phyloP scores from a whole-genome alignment of 768 basidiomycete genomes.

The Tulasnella sp. region DNA sequence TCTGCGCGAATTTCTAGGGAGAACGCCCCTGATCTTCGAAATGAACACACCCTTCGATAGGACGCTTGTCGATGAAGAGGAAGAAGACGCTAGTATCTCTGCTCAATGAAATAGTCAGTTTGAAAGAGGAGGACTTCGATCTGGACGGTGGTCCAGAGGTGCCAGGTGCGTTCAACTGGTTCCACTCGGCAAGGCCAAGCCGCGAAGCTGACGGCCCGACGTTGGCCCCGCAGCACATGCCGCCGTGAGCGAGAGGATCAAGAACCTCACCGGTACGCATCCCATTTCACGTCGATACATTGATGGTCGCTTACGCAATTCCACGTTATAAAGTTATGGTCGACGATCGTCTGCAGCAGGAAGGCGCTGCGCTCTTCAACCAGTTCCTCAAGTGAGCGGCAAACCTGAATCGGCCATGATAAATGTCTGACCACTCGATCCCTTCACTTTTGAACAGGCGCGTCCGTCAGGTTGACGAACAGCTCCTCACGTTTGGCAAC shows the following conservation, averaged over 20 bases:
- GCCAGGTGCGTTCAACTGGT: background rate
- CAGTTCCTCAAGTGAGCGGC: slow-evolving; percentile 61
- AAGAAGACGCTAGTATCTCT: slow-evolving; percentile 34
- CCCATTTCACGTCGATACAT: background rate
- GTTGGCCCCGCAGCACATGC: background rate
- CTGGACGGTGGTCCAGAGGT: background rate
- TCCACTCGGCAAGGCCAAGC: background rate
- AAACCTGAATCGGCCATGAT: background rate
- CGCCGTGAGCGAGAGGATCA: slow-evolving; percentile 16
- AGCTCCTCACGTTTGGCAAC: slow-evolving; percentile 77
- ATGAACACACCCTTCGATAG: slow-evolving; percentile 7
- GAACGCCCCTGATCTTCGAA: background rate
- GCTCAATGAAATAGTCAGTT: slow-evolving; percentile 32
- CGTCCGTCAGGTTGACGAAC: slow-evolving; percentile 65
- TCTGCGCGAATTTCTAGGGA: background rate
- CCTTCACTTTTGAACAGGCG: slow-evolving; percentile 46
- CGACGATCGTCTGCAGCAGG: slow-evolving; percentile 69
- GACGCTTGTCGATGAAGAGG: slow-evolving; percentile 28
- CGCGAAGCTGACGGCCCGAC: background rate
- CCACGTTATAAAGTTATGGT: slow-evolving; percentile 42
- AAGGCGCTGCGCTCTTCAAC: slow-evolving; percentile 66
- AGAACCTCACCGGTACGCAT: slow-evolving; percentile 11
- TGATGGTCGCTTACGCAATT: background rate
- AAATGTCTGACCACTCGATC: background rate
- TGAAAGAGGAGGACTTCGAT: slow-evolving; percentile 31